These are phyloP conservation scores for Aspergillus asperescens DNA, from an alignment of 495 filamentous ascomycete genomes.

Conservation along the genomic window DNA sequence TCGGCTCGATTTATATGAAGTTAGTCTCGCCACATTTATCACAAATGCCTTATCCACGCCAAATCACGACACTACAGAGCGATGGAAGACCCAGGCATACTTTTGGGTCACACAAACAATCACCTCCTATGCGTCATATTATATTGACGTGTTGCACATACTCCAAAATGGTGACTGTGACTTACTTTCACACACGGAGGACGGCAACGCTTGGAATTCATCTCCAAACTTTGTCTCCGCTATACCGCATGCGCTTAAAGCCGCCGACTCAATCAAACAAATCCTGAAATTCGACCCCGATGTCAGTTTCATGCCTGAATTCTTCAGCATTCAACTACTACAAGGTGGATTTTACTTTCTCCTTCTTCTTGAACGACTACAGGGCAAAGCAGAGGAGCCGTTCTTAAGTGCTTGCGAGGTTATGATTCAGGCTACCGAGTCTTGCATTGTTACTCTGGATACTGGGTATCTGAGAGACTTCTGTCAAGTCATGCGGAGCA, in stretches of 20 bases:
- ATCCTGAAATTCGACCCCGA: conserved; percentile 78
- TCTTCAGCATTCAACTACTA: conserved; percentile 78
- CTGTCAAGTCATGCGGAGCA: conserved; percentile 77
- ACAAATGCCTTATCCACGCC: conserved; percentile 26
- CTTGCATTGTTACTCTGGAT: conserved; percentile 76
- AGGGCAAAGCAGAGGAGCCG: conserved; percentile 68
- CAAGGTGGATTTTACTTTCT: conserved; percentile 76
- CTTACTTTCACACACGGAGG: conserved; percentile 73
- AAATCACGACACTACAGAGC: conserved; percentile 35
- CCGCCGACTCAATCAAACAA: conserved; percentile 72
- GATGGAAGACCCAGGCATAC: conserved; percentile 39
- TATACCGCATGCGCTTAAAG: conserved; percentile 70
- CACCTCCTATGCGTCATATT: conserved; percentile 78
- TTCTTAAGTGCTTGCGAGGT: conserved; percentile 83
- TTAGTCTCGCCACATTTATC: conserved; percentile 75
- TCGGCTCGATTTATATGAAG: conserved; percentile 76
- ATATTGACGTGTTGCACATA: conserved; percentile 79
- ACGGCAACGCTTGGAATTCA: conserved; percentile 81
- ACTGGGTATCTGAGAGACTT: conserved; percentile 83
- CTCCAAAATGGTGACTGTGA: conserved; percentile 83
- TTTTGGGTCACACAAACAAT: conserved; percentile 73
- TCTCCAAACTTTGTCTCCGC: conserved; percentile 73
- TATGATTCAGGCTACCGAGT: conserved; percentile 78
- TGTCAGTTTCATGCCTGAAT: conserved; percentile 82
- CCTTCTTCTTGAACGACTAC: conserved; percentile 74